phyloP scores from a whole-genome alignment of 192 early-diverging fungal genomes.

The Umbelopsis isabellina region DNA sequence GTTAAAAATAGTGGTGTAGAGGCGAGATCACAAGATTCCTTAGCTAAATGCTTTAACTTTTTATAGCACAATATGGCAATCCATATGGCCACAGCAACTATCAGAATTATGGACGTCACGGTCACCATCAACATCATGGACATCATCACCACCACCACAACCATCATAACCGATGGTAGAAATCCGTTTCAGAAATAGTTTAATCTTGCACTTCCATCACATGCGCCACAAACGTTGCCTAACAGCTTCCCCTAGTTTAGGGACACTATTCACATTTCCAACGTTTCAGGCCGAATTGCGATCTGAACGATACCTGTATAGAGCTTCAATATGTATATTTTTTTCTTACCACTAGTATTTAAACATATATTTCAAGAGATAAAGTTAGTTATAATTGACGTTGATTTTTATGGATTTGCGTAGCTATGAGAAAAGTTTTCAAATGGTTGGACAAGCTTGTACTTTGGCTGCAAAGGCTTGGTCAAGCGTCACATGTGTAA shows the following conservation, averaged over 20 bases:
- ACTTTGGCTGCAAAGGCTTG: neutral
- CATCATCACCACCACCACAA: neutral
- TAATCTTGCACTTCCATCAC: neutral
- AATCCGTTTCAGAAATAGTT: no score
- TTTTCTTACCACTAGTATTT: no score
- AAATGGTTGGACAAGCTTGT: neutral
- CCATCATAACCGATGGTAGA: neutral
- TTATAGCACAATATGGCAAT: constrained; percentile 2
- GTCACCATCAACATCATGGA: neutral
- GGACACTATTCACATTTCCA: neutral
- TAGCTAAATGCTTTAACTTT: neutral
- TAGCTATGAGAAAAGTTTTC: no score
- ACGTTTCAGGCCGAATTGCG: constrained; percentile 12
- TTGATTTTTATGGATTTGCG: no score
- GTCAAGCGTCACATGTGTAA: neutral
- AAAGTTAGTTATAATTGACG: no score
- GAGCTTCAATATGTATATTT: no score
- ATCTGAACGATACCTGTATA: neutral
- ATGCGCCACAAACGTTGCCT: neutral
- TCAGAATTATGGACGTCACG: neutral
- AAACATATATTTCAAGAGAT: no score
- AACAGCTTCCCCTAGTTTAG: neutral
- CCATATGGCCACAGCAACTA: neutral
- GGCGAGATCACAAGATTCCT: neutral
- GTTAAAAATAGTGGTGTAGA: neutral